phyloP scores from a whole-genome alignment of 148 eudicot species.

The Rhododendron williamsianum region DNA sequence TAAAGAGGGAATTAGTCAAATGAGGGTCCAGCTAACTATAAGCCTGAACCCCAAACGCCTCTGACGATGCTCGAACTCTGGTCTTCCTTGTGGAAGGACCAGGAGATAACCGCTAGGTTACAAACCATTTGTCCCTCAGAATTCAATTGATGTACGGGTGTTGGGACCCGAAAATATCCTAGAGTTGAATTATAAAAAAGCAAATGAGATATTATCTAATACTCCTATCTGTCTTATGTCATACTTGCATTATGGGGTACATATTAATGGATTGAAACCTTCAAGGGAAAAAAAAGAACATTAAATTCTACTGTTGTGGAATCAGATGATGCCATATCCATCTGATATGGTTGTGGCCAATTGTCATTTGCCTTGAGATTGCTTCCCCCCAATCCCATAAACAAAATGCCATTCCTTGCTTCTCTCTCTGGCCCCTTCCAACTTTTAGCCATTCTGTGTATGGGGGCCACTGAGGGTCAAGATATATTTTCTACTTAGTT shows the following conservation, averaged over 20 bases:
- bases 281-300: not conserved
- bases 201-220: no score
- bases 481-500: not conserved
- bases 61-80: no score
- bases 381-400: constrained; percentile 8
- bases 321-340: not conserved
- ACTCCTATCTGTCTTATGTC: not conserved
- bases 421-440: not conserved
- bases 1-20: no score
- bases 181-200: not conserved
- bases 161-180: not conserved
- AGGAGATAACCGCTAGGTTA: not conserved
- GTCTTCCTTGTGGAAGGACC: accelerated
- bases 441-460: not conserved
- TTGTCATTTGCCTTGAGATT: constrained; percentile 4
- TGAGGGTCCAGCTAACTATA: no score
- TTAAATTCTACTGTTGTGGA: not conserved
- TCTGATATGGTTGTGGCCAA: not conserved
- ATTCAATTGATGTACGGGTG: no score
- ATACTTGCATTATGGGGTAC: not conserved
- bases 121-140: not conserved
- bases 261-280: not conserved
- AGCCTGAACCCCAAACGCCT: no score
- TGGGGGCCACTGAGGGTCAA: not conserved
- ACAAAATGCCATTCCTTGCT: not conserved